Evolutionary conservation across 345 rosid genomes (phyloP), one percentile per base, ranked within the genome.

Genomic region (Aquilaria yunnanensis): DNA sequence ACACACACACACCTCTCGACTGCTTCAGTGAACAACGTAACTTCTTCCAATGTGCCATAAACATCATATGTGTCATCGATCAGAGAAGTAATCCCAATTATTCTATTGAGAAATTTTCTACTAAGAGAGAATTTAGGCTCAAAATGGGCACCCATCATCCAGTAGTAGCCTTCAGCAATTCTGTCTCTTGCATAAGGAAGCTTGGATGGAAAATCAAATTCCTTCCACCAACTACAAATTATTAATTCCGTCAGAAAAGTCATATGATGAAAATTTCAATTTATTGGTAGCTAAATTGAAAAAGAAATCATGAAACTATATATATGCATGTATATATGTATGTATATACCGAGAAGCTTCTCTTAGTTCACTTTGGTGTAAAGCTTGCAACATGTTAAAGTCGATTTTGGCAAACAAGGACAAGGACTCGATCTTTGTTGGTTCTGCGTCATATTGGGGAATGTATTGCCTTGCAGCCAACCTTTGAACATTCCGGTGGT

Each of bases 41-140:
- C 59, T 43, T 75, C 80, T 32, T 79, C 74, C 16, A 47, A 6
- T 12, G 67, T 79, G 0, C 71, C 82, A 48, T 69, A 66, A 3
- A 31, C 72, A 55, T 78, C 77, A n/a, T 50, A 76, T 1, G 47
- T 65, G 52, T 68, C 69, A 4, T 78, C 66, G 0, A 72, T 54
- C 9, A 75, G 11, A 0, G 70, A 47, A 9, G 34, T 1, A 10
- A 67, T 14, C 1, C 53, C 66, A 13, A 58, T 45, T 2, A 72
- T 51, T 72, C 67, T 69, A 59, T 74, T 68, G 0, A 70, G 9
- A 0, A 70, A 34, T n/a, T n/a, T 60, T 58, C 81, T 62, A 1
- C 61, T 55, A 6, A 62, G 34, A 0, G 30, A 10, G 8, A 14
- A 64, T 8, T 68, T 3, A 3, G 70, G 66, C 59, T 73, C 69